Base-by-base conservation (phyloP, 2,329 filamentous ascomycete species). In the Grosmannia penicillata region DNA sequence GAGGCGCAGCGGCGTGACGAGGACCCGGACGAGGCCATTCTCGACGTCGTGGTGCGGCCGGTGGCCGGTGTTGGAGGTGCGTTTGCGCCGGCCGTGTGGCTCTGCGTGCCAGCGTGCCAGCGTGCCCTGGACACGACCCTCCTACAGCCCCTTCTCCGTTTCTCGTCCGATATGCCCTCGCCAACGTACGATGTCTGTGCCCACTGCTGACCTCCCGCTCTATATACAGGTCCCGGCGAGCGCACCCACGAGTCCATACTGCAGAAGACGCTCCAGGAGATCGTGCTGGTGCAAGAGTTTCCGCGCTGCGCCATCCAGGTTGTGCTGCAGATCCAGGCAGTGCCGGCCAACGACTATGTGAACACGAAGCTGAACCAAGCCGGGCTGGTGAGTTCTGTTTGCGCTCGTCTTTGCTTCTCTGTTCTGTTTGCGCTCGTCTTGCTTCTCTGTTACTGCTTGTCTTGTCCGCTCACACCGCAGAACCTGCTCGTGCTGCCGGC, bases 21-120 rank as follows among this genome's bases (percentile, higher is more conserved):
- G 57, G 75, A 91, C 48, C 82, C 91, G 8, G 87, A 93, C 58
- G 86, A 95, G 62, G 85, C 89, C 22, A 75, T 80, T 36, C 68
- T 98, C 47, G 91, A 96, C 59, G 83, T 98, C 41, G 77, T 89
- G 54, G 74, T 98, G 47, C 76, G 91, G 56, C 89, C 89, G 35
- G 79, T 82, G 26, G 77, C 80, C 46, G 87, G 87, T 14, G 78
- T 91, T 33, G 85, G 82, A 64, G 81, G 86, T 78, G 57, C 54
- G 69, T 51, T 34, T 18, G 38, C 42, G 43, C 36, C 28, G 37
- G 37, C 33, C 19, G 13, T n/a, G 11, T 22, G 6, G 21, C 19
- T 19, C 9, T 21, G 30, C 18, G n/a, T n/a, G n/a, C n/a, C n/a
- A n/a, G n/a, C n/a, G n/a, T n/a, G n/a, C n/a, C n/a, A n/a, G n/a